Conservation (phyloP, 176 grass and related monocot genomes). For the Lolium perenne region DNA sequence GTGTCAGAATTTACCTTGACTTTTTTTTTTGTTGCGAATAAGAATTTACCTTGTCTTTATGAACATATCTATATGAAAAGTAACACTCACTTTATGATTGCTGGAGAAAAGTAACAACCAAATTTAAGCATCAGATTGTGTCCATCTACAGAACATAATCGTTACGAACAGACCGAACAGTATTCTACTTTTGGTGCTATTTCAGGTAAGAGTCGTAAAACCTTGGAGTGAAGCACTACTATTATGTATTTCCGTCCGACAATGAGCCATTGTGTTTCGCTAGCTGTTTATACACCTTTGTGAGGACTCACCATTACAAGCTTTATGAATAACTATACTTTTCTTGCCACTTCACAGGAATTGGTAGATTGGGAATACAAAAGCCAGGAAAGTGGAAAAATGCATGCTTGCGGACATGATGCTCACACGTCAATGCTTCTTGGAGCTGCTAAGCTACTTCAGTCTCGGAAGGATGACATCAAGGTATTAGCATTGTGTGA, state of each 20-base stretch:
- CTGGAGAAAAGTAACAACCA: neutral
- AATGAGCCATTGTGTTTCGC: neutral
- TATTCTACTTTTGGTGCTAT: neutral
- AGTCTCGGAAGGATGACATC: slow-evolving; percentile 10
- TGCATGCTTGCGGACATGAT: slow-evolving; percentile 28
- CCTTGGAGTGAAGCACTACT: neutral
- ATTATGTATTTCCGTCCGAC: neutral
- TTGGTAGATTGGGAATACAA: slow-evolving; percentile 28
- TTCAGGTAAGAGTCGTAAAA: neutral
- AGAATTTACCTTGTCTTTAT: neutral
- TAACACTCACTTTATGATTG: neutral
- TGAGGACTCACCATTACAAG: neutral
- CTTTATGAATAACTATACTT: neutral
- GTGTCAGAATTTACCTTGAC: neutral
- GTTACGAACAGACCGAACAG: neutral
- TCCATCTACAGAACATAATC: neutral
- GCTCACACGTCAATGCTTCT: slow-evolving; percentile 32
- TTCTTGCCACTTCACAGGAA: slow-evolving; percentile 7
- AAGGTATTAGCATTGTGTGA: slow-evolving; percentile 13
- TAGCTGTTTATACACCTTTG: neutral
- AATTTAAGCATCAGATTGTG: neutral
- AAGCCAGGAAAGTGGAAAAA: slow-evolving; percentile 28
- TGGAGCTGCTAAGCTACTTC: slow-evolving; percentile 32
- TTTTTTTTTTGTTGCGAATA: no score
- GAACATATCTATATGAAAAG: neutral